Conservation (phyloP, 768 basidiomycete genomes). For the Mrakia hoshinonis region DNA sequence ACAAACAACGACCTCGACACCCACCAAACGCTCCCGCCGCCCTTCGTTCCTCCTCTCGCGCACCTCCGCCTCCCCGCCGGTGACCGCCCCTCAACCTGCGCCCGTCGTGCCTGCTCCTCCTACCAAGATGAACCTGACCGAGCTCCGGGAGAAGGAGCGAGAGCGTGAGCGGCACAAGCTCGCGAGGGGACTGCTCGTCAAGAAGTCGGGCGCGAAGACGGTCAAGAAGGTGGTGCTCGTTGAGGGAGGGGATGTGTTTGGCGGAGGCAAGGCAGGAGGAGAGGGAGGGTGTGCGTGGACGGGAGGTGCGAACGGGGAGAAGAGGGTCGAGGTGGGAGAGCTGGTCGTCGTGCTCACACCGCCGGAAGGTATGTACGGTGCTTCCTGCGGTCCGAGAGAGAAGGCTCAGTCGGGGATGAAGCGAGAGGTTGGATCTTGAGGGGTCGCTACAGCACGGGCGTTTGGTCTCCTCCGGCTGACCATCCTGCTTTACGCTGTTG, state of each 20-base stretch:
- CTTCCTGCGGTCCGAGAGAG: not conserved
- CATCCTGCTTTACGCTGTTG: not conserved
- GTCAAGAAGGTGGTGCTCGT: not conserved
- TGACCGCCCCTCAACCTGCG: not conserved
- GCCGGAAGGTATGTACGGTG: not conserved
- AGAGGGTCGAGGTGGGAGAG: not conserved
- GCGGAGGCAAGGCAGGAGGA: not conserved
- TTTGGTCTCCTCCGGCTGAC: too few species aligned
- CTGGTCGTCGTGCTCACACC: not conserved
- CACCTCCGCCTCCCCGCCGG: not conserved
- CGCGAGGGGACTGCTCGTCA: not conserved
- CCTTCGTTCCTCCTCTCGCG: not conserved
- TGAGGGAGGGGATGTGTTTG: not conserved
- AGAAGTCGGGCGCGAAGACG: not conserved
- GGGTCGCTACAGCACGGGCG: too few species aligned
- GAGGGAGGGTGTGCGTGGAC: not conserved
- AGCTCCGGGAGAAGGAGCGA: slow-evolving; percentile 4
- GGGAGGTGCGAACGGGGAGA: not conserved
- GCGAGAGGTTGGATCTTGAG: not conserved
- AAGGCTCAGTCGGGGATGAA: not conserved
- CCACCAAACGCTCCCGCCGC: not conserved
- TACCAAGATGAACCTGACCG: not conserved
- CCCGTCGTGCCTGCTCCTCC: not conserved
- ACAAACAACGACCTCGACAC: too few species aligned
- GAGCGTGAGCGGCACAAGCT: slow-evolving; percentile 5